These are phyloP conservation scores for Esteya vermicola DNA, from an alignment of 2,329 filamentous ascomycete species.

Conservation along the genomic window DNA sequence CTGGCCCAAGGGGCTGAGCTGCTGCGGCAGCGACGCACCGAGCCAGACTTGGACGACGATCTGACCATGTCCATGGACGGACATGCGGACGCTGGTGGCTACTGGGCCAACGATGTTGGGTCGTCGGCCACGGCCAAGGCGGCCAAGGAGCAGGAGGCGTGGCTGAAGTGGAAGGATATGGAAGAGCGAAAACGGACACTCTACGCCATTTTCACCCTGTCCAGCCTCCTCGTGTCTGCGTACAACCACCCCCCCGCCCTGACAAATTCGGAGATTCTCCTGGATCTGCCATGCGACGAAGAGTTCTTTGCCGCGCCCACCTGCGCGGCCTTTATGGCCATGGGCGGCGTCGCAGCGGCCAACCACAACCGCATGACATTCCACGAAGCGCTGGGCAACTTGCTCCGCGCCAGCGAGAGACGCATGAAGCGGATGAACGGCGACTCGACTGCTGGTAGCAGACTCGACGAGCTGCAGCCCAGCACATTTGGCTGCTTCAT, in stretches of 20 bases:
- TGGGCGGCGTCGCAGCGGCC: constrained; percentile 57
- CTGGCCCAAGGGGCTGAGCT: constrained; percentile 82
- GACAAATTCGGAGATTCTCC: constrained; percentile 82
- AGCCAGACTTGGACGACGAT: constrained; percentile 25
- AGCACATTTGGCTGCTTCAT: constrained; percentile 88
- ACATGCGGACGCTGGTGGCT: constrained; percentile 27
- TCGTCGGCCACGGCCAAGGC: constrained; percentile 16
- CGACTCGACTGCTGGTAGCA: constrained; percentile 27
- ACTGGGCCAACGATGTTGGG: constrained; percentile 22
- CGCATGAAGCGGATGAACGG: constrained; percentile 23
- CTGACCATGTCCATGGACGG: constrained; percentile 41
- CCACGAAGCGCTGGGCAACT: constrained; percentile 63
- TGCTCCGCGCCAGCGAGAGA: constrained; percentile 63
- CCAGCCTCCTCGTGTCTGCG: constrained; percentile 77
- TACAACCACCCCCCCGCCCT: constrained; percentile 88
- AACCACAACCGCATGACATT: constrained; percentile 64
- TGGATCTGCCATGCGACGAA: constrained; percentile 87
- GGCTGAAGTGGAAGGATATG: constrained; percentile 74
- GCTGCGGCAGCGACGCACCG: constrained; percentile 29
- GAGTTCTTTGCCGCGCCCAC: constrained; percentile 77
- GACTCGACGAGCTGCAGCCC: constrained; percentile 51
- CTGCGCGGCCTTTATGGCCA: constrained; percentile 64
- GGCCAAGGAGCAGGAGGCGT: constrained; percentile 53
- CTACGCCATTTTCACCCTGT: constrained; percentile 81
- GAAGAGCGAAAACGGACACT: constrained; percentile 91